A percentile compares a stretch with the other conserved stretches of the same genome.
Conservation (phyloP, 2,329 filamentous ascomycete genomes). For the Hypoxylon sp. region DNA sequence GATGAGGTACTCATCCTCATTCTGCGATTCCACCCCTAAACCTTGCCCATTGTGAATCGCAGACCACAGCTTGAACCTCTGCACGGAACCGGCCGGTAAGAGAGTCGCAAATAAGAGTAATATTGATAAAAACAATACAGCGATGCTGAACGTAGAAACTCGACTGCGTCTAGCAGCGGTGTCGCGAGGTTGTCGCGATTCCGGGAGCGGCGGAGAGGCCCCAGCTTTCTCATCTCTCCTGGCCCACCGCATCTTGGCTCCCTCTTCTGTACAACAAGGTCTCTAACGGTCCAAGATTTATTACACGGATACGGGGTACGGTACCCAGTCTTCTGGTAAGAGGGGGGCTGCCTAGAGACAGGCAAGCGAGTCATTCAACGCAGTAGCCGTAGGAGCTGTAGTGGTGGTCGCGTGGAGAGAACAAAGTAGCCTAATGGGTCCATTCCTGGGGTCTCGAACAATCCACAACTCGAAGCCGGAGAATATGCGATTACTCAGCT, state of each 20-base stretch:
- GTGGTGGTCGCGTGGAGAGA: slow-evolving; percentile 12
- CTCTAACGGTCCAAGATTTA: slow-evolving; percentile 7
- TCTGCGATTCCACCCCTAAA: slow-evolving; percentile 14
- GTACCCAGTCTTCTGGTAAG: slow-evolving; percentile 11
- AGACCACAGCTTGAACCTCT: slow-evolving; percentile 26
- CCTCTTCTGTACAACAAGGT: slow-evolving; percentile 4
- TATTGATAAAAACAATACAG: slow-evolving; percentile 21
- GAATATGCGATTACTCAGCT: background rate
- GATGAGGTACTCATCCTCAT: slow-evolving; percentile 61
- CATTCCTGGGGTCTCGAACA: slow-evolving; percentile 26
- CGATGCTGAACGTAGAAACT: slow-evolving; percentile 9
- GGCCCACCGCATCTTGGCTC: slow-evolving; percentile 25
- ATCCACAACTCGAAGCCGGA: background rate
- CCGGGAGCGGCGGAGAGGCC: slow-evolving; percentile 13
- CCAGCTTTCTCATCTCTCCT: slow-evolving; percentile 27
- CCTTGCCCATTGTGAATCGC: slow-evolving; percentile 11
- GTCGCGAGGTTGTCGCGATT: slow-evolving; percentile 6
- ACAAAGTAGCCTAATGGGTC: slow-evolving; percentile 20
- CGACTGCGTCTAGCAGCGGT: slow-evolving; percentile 4
- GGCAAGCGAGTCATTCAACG: slow-evolving; percentile 31
- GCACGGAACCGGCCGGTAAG: slow-evolving; percentile 9
- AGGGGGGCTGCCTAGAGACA: slow-evolving; percentile 6
- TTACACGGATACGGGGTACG: background rate
- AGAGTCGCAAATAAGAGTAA: slow-evolving; percentile 20
- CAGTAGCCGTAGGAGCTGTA: slow-evolving; percentile 14